These are phyloP conservation scores for Phaeosphaeriaceae sp. DNA, from an alignment of 2,329 filamentous ascomycete species.

Conservation along the genomic window DNA sequence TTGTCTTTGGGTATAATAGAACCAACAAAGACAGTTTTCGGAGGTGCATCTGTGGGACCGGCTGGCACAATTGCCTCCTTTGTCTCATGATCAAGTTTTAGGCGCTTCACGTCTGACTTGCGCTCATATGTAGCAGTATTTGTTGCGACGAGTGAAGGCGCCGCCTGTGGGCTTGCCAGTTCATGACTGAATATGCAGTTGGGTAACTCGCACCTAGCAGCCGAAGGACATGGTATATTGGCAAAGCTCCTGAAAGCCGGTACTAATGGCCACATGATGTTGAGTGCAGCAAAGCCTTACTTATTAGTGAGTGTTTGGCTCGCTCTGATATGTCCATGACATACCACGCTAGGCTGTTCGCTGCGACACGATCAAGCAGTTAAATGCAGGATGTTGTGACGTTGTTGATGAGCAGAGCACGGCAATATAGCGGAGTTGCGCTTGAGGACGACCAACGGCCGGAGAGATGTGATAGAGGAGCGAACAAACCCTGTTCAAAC, in stretches of 20 bases:
- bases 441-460: background rate
- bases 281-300: slow-evolving; percentile 1
- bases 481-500: background rate
- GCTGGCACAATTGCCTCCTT: slow-evolving; percentile 10
- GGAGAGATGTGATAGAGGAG: background rate
- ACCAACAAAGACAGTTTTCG: slow-evolving; percentile 32
- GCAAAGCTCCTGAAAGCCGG: slow-evolving; percentile 34
- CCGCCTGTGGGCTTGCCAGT: slow-evolving; percentile 13
- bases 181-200: slow-evolving; percentile 67
- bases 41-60: slow-evolving; percentile 1
- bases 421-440: background rate
- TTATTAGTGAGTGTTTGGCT: slow-evolving; percentile 14
- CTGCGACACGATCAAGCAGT: background rate
- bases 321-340: slow-evolving; percentile 9
- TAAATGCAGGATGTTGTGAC: background rate
- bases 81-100: slow-evolving; percentile 34
- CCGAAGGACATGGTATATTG: slow-evolving; percentile 57
- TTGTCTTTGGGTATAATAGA: slow-evolving; percentile 26
- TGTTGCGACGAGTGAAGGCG: slow-evolving; percentile 3
- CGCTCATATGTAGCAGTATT: slow-evolving; percentile 4
- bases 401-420: background rate
- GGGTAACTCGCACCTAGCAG: slow-evolving; percentile 57
- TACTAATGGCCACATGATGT: slow-evolving; percentile 39
- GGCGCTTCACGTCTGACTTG: slow-evolving; percentile 36
- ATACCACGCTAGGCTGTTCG: slow-evolving; percentile 10